Conservation (phyloP, 352 stramenopile genomes). For the Thalassiosira oceanica region DNA sequence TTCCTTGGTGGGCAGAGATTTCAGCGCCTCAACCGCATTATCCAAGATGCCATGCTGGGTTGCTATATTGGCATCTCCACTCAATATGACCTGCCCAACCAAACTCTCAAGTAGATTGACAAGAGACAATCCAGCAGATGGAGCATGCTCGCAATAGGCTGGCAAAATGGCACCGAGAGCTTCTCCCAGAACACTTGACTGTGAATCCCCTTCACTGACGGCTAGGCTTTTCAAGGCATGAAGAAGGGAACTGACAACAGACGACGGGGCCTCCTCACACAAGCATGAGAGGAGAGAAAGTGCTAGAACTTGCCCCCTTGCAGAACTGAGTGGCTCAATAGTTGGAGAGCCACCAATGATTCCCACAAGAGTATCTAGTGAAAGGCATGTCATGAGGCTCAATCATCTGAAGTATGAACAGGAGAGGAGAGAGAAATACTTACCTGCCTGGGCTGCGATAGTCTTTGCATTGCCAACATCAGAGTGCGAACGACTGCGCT, state of each 20-base stretch:
- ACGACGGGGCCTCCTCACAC: constrained; percentile 55
- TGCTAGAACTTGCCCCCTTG: constrained; percentile 37
- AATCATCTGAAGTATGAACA: too few species aligned
- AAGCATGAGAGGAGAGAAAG: constrained; percentile 60
- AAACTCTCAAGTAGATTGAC: constrained; percentile 57
- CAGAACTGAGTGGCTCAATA: constrained; percentile 44
- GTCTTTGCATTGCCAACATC: constrained; percentile 32
- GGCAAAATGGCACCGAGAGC: constrained; percentile 56
- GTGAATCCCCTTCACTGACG: constrained; percentile 7
- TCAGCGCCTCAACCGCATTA: constrained; percentile 54
- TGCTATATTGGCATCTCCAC: constrained; percentile 26
- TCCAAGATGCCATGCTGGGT: constrained; percentile 36
- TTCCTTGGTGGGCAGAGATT: constrained; percentile 39
- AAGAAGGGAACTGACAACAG: constrained; percentile 59
- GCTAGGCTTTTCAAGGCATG: constrained; percentile 49
- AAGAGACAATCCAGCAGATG: constrained; percentile 44
- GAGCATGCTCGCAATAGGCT: constrained; percentile 54
- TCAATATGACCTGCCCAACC: constrained; percentile 33
- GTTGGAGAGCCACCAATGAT: constrained; percentile 37
- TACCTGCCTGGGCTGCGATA: constrained; percentile 35
- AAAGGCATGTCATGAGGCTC: too few species aligned
- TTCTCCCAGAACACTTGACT: constrained; percentile 28
- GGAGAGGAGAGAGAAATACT: too few species aligned
- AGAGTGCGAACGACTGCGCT: constrained; percentile 44
- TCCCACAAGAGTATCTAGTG: constrained; percentile 47